These are phyloP conservation scores for Globisporangium barbulae DNA, from an alignment of 352 stramenopile genomes.

Conservation along the genomic window DNA sequence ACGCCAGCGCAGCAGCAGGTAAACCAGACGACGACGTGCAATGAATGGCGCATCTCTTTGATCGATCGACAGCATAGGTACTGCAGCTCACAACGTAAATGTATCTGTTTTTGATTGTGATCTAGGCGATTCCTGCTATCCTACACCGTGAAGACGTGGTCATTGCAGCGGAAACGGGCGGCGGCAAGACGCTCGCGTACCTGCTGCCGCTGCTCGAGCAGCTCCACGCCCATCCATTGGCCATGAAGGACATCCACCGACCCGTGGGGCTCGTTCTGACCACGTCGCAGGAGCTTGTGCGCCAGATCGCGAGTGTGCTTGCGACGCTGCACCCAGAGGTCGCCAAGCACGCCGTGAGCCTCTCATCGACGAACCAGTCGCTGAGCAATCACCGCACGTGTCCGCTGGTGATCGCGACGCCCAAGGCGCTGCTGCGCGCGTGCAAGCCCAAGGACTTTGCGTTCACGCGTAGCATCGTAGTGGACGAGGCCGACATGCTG, in stretches of 20 bases:
- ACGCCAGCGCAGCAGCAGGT: slow-evolving; percentile 50
- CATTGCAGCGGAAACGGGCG: slow-evolving; percentile 93
- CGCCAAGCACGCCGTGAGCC: slow-evolving; percentile 26
- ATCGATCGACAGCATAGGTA: no score
- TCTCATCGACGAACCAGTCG: slow-evolving; percentile 59
- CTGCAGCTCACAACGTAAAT: neutral
- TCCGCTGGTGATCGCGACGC: slow-evolving; percentile 64
- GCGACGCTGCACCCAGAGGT: slow-evolving; percentile 38
- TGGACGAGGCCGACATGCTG: slow-evolving; percentile 84
- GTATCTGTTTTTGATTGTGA: neutral
- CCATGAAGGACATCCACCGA: slow-evolving; percentile 33
- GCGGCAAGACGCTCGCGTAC: slow-evolving; percentile 96
- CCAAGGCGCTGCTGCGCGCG: slow-evolving; percentile 55
- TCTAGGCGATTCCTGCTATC: slow-evolving; percentile 51
- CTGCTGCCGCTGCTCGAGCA: slow-evolving; percentile 89
- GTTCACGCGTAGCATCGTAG: slow-evolving; percentile 68
- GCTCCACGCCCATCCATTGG: slow-evolving; percentile 31
- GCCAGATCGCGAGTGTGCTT: slow-evolving; percentile 58
- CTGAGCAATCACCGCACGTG: slow-evolving; percentile 32
- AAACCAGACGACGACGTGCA: neutral
- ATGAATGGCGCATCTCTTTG: neutral
- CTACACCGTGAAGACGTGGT: slow-evolving; percentile 78
- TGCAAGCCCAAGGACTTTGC: slow-evolving; percentile 68
- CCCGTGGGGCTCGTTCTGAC: slow-evolving; percentile 77
- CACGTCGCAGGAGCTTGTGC: slow-evolving; percentile 85